Percentiles rank a stretch among this genome's conserved stretches.
Evolutionary conservation across 2,329 filamentous ascomycete species (phyloP).

Genomic region (Xylogone sp.): DNA sequence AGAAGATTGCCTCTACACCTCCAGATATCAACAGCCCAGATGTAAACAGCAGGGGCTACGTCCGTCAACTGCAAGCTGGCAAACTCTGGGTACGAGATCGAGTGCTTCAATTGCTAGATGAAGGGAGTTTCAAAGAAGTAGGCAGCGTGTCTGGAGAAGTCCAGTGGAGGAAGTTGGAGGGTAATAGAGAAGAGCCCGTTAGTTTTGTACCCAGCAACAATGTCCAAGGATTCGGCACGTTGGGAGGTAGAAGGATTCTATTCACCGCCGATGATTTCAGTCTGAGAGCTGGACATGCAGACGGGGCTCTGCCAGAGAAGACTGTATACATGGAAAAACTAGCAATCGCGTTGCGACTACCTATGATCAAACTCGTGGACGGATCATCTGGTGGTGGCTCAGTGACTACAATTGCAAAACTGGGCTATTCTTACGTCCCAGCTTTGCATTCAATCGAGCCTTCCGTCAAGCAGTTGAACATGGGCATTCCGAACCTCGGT

Average conservation of each 20-base stretch:
- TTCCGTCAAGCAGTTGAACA: constrained; percentile 54
- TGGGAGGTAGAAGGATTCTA: constrained; percentile 50
- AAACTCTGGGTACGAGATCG: constrained; percentile 64
- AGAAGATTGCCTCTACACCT: constrained; percentile 44
- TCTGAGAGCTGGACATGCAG: constrained; percentile 60
- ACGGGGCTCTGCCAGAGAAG: constrained; percentile 54
- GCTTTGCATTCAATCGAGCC: constrained; percentile 49
- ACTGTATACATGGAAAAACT: constrained; percentile 61
- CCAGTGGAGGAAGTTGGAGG: constrained; percentile 47
- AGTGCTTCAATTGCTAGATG: constrained; percentile 54
- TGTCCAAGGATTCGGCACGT: constrained; percentile 52
- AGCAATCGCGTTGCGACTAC: constrained; percentile 51
- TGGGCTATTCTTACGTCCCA: constrained; percentile 57
- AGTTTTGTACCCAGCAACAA: constrained; percentile 59
- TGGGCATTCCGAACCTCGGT: constrained; percentile 61
- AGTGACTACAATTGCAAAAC: constrained; percentile 53
- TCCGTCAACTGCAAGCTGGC: constrained; percentile 59
- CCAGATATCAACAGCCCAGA: constrained; percentile 35
- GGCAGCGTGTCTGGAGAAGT: constrained; percentile 58
- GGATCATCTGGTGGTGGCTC: constrained; percentile 60
- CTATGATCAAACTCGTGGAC: constrained; percentile 62
- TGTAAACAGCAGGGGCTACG: constrained; percentile 49
- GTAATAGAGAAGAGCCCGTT: constrained; percentile 40
- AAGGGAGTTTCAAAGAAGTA: constrained; percentile 52
- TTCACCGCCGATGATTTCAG: constrained; percentile 64